Evolutionary conservation across 805 yeast species (phyloP), one percentile per base, ranked within the genome.

Genomic region (Cyberlindnera misumaiensis): DNA sequence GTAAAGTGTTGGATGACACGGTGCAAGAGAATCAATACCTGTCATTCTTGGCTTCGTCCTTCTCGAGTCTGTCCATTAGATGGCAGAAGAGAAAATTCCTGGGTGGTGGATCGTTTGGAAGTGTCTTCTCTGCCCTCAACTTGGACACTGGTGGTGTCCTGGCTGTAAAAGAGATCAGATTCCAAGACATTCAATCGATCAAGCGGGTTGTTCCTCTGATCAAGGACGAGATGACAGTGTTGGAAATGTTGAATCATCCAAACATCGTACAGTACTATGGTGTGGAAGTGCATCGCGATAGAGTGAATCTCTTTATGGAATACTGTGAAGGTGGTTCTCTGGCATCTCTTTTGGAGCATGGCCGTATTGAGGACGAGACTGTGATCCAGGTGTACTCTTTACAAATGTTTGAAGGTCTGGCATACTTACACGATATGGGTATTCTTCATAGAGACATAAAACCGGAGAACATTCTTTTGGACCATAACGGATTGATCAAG

Each of bases 391-490:
- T 89, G 22, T 90, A 89, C 57, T 77, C 96, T 0, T 63, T 90
- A 41, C 97, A 93, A 58, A 77, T 93, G 83, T 72, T 93, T 33
- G 97, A 93, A 65, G 98, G 97, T 3, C 65, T 93, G 48, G 95
- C 97, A 0, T 93, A 90, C 56, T 71, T 93, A 39, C 98, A 93
- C 59, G 93, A 85, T 51, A 80, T 88, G 35, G 96, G 96, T 11
- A 87, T 93, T 55, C 90, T 88, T n/a, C 98, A 93, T 60, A 74
- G 97, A 39, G 98, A 93, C 56, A 84, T 93, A 48, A 93, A 93
- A 63, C 98, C 98, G 0, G 98, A 87, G 50, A 90, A 93, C 55
- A 83, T 90, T 33, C 64, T 90, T 32, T 65, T 90, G 38, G 97
- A 90, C 61, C 95, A 83, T 59, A 80, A 81, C 63, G 97, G 97